phyloP scores from a whole-genome alignment of 805 yeast species.

The Starmera dryadoides region DNA sequence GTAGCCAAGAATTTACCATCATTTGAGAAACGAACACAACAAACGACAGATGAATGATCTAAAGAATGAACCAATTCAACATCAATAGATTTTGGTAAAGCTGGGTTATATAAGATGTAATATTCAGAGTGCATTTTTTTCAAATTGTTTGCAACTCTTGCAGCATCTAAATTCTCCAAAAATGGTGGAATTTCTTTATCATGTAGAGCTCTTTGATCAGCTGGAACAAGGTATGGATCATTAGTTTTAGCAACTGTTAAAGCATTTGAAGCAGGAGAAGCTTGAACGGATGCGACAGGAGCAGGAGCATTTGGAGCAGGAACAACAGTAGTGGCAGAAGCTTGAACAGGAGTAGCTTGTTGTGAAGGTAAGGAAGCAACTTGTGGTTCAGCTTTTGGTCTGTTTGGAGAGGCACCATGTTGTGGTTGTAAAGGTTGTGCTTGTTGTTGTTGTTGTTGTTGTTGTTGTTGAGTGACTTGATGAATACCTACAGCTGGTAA shows the following conservation, averaged over 20 bases:
- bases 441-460: slow-evolving; percentile 20
- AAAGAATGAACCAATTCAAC: slow-evolving; percentile 85
- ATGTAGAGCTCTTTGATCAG: slow-evolving; percentile 36
- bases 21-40: slow-evolving; percentile 89
- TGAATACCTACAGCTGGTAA: slow-evolving; percentile 1
- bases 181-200: slow-evolving; percentile 78
- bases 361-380: slow-evolving; percentile 10
- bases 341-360: slow-evolving; percentile 11
- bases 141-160: slow-evolving; percentile 64
- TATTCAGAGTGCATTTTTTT: slow-evolving; percentile 82
- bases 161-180: slow-evolving; percentile 71
- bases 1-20: slow-evolving; percentile 93
- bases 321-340: slow-evolving; percentile 8
- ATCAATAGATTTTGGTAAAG: slow-evolving; percentile 67
- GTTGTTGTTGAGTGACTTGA: slow-evolving; percentile 16
- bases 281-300: slow-evolving; percentile 20
- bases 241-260: slow-evolving; percentile 17
- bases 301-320: slow-evolving; percentile 7
- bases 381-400: slow-evolving; percentile 14
- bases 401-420: slow-evolving; percentile 21
- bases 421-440: slow-evolving; percentile 21
- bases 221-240: slow-evolving; percentile 30
- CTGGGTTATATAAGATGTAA: slow-evolving; percentile 86
- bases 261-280: slow-evolving; percentile 12
- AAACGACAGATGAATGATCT: slow-evolving; percentile 91